Conservation (phyloP, 192 early-diverging fungal species). For the Linnemannia hyalina region DNA sequence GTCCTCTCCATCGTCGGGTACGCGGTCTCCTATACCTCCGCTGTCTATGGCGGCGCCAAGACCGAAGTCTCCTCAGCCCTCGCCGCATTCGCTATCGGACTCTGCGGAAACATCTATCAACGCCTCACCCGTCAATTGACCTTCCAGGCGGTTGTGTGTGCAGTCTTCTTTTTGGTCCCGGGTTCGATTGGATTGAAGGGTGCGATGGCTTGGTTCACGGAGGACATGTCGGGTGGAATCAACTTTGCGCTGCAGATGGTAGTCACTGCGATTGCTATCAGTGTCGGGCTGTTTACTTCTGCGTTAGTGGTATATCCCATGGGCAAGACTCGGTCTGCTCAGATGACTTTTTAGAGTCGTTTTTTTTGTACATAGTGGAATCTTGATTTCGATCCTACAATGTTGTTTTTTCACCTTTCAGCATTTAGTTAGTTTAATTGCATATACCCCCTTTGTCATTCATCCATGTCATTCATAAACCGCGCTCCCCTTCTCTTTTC, state of each 20-base stretch:
- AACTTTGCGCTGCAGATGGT: slow-evolving; percentile 54
- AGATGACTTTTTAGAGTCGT: slow-evolving; percentile 58
- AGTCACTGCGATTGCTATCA: slow-evolving; percentile 74
- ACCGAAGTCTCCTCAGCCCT: slow-evolving; percentile 60
- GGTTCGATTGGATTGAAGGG: slow-evolving; percentile 77
- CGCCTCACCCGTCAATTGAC: slow-evolving; percentile 78
- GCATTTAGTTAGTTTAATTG: too few relatives aligned
- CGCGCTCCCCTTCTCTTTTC: too few relatives aligned
- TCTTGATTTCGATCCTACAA: too few relatives aligned
- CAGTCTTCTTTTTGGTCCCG: slow-evolving; percentile 84
- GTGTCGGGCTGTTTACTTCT: slow-evolving; percentile 76
- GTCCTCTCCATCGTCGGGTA: slow-evolving; percentile 78
- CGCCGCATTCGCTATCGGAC: slow-evolving; percentile 82
- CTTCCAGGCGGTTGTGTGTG: slow-evolving; percentile 86
- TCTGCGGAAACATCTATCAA: slow-evolving; percentile 83
- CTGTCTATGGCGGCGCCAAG: slow-evolving; percentile 64
- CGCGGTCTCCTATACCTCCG: slow-evolving; percentile 70
- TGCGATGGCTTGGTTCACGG: slow-evolving; percentile 61
- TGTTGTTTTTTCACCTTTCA: too few relatives aligned
- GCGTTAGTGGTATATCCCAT: slow-evolving; percentile 71
- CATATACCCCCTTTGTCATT: too few relatives aligned
- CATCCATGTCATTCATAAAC: too few relatives aligned
- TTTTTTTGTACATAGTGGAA: too few relatives aligned
- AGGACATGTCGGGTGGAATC: slow-evolving; percentile 34
- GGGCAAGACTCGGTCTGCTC: slow-evolving; percentile 61